Base-by-base conservation (phyloP, 2,329 filamentous ascomycete species). In the Amesomyces nigricolor region DNA sequence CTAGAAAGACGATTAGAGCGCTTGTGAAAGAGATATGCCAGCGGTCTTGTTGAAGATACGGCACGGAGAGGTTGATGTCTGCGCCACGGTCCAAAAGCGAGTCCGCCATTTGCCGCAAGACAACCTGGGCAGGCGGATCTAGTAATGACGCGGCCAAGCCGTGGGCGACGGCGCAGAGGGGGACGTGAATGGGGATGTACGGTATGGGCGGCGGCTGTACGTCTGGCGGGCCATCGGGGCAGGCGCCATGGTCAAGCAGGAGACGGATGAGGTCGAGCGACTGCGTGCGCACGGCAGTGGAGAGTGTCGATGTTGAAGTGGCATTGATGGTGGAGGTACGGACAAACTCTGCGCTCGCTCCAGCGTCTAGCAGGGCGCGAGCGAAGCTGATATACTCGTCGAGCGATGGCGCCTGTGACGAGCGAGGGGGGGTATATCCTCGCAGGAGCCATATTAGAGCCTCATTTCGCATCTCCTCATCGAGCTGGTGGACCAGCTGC, bases 221-320 rank as follows among this genome's bases (percentile, higher is more conserved):
- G 29, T 38, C 30, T 37, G 46, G 29, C 30, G 46, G 46, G 37
- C 46, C 32, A 16, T 48, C 17, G 17, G 46, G 32, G 30, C 30
- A 48, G n/a, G 30, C 46, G 46, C 46, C 32, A 13, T n/a, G n/a
- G n/a, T n/a, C n/a, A n/a, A n/a, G n/a, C n/a, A n/a, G n/a, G n/a
- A n/a, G n/a, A n/a, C n/a, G 46, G 46, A 48, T 16, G 46, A 48
- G 46, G 46, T 48, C 46, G 16, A 30, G 30, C 29, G 46, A 37
- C 6, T 5, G 30, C 8, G 46, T 48, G 4, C 4, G 3, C 2
- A 48, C 46, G 30, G 46, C 46, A 38, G 46, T 29, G 32, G 46
- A 37, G 1, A 48, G 30, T 3, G 46, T 14, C 30, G 46, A 48
- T n/a, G n/a, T n/a, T n/a, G n/a, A n/a, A n/a, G n/a, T n/a, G n/a